Percentiles rank a stretch among this genome's conserved stretches.
phyloP scores from a whole-genome alignment of 1,139 yeast species.

The Petasospora fabianii region DNA sequence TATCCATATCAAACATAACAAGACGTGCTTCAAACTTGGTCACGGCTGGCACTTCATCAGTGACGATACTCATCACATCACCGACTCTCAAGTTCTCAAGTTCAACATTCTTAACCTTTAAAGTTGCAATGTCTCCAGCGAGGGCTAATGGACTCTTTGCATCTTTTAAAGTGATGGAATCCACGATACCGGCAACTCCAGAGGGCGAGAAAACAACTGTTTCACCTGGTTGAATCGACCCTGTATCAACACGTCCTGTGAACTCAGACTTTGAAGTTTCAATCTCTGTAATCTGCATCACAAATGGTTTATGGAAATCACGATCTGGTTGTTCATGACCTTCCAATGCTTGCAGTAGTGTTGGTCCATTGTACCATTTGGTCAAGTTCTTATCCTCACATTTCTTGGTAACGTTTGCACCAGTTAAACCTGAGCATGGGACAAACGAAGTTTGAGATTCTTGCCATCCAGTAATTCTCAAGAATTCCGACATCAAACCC shows the following conservation, averaged over 20 bases:
- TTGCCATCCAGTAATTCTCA: constrained; percentile 62
- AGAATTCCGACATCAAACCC: constrained; percentile 53
- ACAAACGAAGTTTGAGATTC: constrained; percentile 54
- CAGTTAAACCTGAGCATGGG: constrained; percentile 84
- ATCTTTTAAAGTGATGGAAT: constrained; percentile 36
- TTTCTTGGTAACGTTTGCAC: constrained; percentile 67
- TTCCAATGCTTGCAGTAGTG: constrained; percentile 54
- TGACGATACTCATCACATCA: constrained; percentile 60
- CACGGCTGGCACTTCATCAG: constrained; percentile 45
- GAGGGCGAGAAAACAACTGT: constrained; percentile 60
- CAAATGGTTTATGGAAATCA: constrained; percentile 34
- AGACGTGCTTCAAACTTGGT: constrained; percentile 53
- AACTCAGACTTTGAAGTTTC: constrained; percentile 40
- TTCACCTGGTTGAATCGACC: constrained; percentile 76
- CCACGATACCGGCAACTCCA: constrained; percentile 42
- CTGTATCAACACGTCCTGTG: constrained; percentile 72
- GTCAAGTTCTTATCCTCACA: constrained; percentile 28
- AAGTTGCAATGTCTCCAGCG: constrained; percentile 66
- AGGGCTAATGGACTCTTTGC: constrained; percentile 43
- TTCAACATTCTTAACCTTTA: constrained; percentile 50
- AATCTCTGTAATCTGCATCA: constrained; percentile 49
- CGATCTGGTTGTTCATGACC: constrained; percentile 27
- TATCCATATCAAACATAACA: constrained; percentile 62
- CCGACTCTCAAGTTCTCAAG: constrained; percentile 62
- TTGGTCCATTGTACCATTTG: constrained; percentile 61